Conservation (phyloP, 805 yeast genomes). For the Yamadazyma tumulicola region DNA sequence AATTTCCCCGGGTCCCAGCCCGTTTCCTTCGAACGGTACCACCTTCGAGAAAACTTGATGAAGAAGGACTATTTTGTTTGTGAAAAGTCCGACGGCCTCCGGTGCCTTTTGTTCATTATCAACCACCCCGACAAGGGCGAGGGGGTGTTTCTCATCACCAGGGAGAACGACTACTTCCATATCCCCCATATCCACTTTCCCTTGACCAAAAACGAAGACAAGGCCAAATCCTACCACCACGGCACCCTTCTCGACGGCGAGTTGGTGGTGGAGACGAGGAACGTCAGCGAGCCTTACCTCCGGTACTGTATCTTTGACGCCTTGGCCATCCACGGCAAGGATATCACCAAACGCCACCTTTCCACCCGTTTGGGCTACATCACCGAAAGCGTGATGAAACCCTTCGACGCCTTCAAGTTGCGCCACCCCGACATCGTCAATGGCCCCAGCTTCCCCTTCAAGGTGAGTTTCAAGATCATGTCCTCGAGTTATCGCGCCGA, state of each 20-base stretch:
- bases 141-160: constrained; percentile 81
- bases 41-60: constrained; percentile 59
- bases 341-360: constrained; percentile 65
- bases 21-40: constrained; percentile 77
- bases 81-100: constrained; percentile 91
- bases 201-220: constrained; percentile 34
- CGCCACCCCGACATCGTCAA: constrained; percentile 70
- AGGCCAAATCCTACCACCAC: constrained; percentile 62
- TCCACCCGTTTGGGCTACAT: constrained; percentile 86
- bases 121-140: constrained; percentile 74
- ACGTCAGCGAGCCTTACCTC: constrained; percentile 46
- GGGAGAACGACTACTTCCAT: constrained; percentile 83
- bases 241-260: constrained; percentile 95
- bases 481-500: constrained; percentile 73
- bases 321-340: constrained; percentile 73
- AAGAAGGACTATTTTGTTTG: constrained; percentile 87
- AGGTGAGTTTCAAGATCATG: constrained; percentile 85
- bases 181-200: constrained; percentile 88
- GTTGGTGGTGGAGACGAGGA: constrained; percentile 71
- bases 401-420: constrained; percentile 69
- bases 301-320: constrained; percentile 90
- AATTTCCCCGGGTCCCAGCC: constrained; percentile 95
- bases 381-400: constrained; percentile 74
- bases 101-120: constrained; percentile 73
- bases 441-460: constrained; percentile 69